Base-by-base conservation (phyloP, 148 eudicot genomes). In the Silene conica region DNA sequence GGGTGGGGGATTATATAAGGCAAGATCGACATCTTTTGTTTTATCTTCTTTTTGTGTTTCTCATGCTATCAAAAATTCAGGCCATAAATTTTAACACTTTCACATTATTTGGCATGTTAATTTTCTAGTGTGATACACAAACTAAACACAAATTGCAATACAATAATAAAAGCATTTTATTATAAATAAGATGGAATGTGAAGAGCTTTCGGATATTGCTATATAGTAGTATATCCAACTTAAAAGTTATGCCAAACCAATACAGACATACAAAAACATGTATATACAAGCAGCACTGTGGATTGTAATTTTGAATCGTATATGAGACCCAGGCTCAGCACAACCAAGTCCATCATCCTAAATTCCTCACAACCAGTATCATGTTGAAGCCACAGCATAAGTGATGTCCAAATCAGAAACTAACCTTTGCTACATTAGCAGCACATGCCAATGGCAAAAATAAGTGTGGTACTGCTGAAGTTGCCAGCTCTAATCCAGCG, bases 361-460 rank as follows among this genome's bases (percentile, higher is more conserved):
- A 50, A 50, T 50, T 61, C 16, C 31, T n/a, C 25, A 15, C 3
- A 61, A 72, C 57, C 56, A 50, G 56, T 38, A 64, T 45, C 71
- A 69, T 58, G 43, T 61, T 55, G 38, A 62, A 54, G 34, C 10
- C 14, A 38, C n/a, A 41, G 12, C 25, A 46, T 19, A 19, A 69
- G 28, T 15, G 43, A 20, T 9, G 20, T 69, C 22, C 9, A 21
- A 45, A 52, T 28, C 56, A 65, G 41, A 43, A 57, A 22, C 70
- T 58, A 63, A 92, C 99, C 97, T 95, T 95, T 43, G 89, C 90
- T 41, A 95, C 90, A 78, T 95, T 95, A 74, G 99, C 99, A 78
- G 88, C 94, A 85, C 99, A 95, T 56, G 99, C 99, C 82, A 95
- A 84, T 79, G 99, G 99, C 59, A 95, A 87, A 81, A 95, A 95